A percentile compares a stretch with the other conserved stretches of the same genome.
phyloP scores from a whole-genome alignment of 2,329 filamentous ascomycete species.

The Aspergillus sp. region DNA sequence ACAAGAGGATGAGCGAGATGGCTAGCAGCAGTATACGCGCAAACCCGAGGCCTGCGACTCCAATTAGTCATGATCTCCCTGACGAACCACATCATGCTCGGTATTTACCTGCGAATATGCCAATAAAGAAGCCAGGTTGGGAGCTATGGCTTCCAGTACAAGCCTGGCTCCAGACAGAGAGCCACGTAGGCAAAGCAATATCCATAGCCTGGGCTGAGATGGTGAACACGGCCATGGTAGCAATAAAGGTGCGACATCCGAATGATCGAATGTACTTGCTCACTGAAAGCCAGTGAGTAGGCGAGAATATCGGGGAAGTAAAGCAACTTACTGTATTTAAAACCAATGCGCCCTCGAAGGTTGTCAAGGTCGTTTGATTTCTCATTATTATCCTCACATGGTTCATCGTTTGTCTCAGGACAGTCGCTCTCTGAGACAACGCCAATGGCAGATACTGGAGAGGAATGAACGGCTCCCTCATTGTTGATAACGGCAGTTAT shows the following conservation, averaged over 20 bases:
- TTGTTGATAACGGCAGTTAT: no score
- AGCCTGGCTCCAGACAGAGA: conserved; percentile 6
- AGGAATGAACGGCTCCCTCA: neutral
- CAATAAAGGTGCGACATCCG: conserved; percentile 4
- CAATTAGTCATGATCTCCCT: neutral
- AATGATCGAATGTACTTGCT: conserved; percentile 6
- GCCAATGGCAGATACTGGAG: neutral
- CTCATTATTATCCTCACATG: neutral
- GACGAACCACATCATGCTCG: neutral
- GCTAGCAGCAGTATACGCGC: conserved; percentile 4
- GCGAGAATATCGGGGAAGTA: neutral
- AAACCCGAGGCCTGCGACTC: conserved; percentile 4
- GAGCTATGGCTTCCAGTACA: neutral
- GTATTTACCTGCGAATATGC: conserved; percentile 1
- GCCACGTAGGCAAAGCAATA: conserved; percentile 6
- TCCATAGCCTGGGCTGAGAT: conserved; percentile 7
- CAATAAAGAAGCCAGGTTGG: neutral
- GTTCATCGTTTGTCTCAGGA: neutral
- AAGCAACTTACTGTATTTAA: conserved; percentile 2
- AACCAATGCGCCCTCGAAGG: neutral
- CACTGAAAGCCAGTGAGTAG: conserved; percentile 1
- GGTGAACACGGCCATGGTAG: neutral
- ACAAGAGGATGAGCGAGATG: conserved; percentile 5
- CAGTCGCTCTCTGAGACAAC: neutral
- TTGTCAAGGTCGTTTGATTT: neutral